Evolutionary conservation across 2,329 filamentous ascomycete species (phyloP).

Genomic region (Penicillium palitans): DNA sequence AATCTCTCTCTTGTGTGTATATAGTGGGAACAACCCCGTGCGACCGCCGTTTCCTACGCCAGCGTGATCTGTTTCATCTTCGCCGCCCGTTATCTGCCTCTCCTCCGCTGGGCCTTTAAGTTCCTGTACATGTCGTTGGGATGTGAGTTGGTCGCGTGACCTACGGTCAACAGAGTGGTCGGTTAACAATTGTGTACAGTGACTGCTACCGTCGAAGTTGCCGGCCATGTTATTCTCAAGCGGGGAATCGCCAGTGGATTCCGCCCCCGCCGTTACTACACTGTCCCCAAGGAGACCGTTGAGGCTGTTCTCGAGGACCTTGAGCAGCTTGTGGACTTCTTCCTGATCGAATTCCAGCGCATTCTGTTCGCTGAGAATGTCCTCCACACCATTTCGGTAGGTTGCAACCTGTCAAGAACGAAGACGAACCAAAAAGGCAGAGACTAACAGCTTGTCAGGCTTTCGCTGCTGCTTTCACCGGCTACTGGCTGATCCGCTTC

Average conservation of each 20-base stretch:
- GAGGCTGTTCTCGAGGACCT: constrained; percentile 63
- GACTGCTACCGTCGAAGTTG: constrained; percentile 59
- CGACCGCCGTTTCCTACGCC: constrained; percentile 61
- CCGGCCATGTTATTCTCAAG: constrained; percentile 56
- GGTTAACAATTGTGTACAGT: constrained; percentile 37
- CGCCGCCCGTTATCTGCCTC: constrained; percentile 62
- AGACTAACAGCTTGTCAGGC: constrained; percentile 46
- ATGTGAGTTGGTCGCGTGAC: constrained; percentile 46
- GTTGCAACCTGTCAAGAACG: constrained; percentile 27
- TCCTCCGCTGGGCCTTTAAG: constrained; percentile 64
- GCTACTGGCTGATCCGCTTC: constrained; percentile 66
- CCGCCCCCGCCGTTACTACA: constrained; percentile 65
- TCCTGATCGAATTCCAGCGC: constrained; percentile 67
- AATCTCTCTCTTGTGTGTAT: constrained; percentile 6
- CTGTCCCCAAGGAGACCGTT: constrained; percentile 62
- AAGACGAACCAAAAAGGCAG: not conserved
- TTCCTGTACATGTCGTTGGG: constrained; percentile 59
- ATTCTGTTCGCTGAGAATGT: constrained; percentile 67
- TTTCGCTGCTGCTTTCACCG: constrained; percentile 58
- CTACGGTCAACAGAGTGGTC: constrained; percentile 1
- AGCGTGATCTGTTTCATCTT: constrained; percentile 61
- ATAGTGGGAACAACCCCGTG: constrained; percentile 66
- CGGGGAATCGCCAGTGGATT: constrained; percentile 62
- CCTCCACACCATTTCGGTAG: constrained; percentile 59
- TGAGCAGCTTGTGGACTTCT: constrained; percentile 67